Evolutionary conservation across 1,139 yeast genomes (phyloP), one percentile per base, ranked within the genome.

Genomic region (Sugiyamaella paludigena): DNA sequence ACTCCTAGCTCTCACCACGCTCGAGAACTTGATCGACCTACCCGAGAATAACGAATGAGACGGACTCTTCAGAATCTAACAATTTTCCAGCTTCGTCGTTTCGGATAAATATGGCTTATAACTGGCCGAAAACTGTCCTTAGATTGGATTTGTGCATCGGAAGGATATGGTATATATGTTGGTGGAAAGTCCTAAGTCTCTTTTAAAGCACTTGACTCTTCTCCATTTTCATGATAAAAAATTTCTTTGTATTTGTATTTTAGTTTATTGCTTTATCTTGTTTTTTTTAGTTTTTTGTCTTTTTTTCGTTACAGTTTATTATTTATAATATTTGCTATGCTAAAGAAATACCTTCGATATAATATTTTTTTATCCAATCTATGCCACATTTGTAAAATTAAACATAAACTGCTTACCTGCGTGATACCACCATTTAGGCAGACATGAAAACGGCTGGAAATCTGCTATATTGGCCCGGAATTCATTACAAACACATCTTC

Each of bases 391-490:
- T 10, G 61, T 55, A 45, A 63, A 58, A 36, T 62, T 58, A 54
- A 61, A 64, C 48, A 68, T 52, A 40, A 62, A 62, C 42, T 65
- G 63, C 39, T 59, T 54, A 7, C 71, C 71, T 2, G 67, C 66
- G 48, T 66, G 68, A 35, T 94, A 78, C 96, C 96, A 88, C 96
- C 96, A 89, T 56, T 84, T 73, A 37, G 86, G 80, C 51, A 89
- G 68, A 68, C 98, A 89, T 58, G 95, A 85, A 59, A 77, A 81
- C 1, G 77, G 71, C 47, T 72, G 70, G 11, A 80, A 72, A 62
- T 87, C 95, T 40, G 86, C 76, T 13, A 77, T 74, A 3, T 68
- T 63, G 12, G 72, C 74, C 12, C 54, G 47, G 31, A 58, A 59
- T 13, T 71, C 75, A 4, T 70, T 71, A 65, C 97, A 88, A 7